A percentile compares a stretch with the other conserved stretches of the same genome.
phyloP scores from a whole-genome alignment of 2,329 filamentous ascomycete species.

The Apiospora marii region DNA sequence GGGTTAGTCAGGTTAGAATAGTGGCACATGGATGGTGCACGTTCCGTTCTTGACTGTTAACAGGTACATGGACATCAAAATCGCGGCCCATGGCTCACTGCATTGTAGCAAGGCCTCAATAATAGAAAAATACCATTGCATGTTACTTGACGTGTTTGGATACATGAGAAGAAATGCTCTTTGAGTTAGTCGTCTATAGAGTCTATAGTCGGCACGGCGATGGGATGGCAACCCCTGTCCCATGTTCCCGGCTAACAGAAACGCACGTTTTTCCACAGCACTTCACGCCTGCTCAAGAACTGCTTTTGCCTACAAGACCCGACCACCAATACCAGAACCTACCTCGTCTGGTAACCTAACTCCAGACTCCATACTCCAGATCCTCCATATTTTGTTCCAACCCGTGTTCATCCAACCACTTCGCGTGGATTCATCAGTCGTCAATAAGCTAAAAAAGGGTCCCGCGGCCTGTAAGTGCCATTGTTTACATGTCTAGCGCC shows the following conservation, averaged over 20 bases:
- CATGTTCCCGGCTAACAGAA: background rate
- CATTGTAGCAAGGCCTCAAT: background rate
- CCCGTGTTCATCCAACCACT: background rate
- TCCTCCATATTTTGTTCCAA: conserved; percentile 8
- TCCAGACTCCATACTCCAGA: background rate
- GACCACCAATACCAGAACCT: background rate
- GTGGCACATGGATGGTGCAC: background rate
- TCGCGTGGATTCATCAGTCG: background rate
- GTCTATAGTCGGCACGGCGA: background rate
- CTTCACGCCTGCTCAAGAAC: conserved; percentile 1
- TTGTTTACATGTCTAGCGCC: background rate
- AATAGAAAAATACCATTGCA: background rate
- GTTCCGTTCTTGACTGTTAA: background rate
- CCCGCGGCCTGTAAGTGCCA: background rate
- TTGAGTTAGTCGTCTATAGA: background rate
- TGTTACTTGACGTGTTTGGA: no score
- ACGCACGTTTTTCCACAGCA: conserved; percentile 3
- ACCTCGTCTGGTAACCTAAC: background rate
- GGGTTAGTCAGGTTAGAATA: background rate
- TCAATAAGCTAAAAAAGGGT: background rate
- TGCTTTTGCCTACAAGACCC: conserved; percentile 15
- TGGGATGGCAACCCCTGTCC: no score
- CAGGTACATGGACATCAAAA: background rate
- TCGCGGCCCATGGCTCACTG: background rate
- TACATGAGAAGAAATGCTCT: background rate